Conservation (phyloP, 192 early-diverging fungal species). For the Coemansia guatemalensis region DNA sequence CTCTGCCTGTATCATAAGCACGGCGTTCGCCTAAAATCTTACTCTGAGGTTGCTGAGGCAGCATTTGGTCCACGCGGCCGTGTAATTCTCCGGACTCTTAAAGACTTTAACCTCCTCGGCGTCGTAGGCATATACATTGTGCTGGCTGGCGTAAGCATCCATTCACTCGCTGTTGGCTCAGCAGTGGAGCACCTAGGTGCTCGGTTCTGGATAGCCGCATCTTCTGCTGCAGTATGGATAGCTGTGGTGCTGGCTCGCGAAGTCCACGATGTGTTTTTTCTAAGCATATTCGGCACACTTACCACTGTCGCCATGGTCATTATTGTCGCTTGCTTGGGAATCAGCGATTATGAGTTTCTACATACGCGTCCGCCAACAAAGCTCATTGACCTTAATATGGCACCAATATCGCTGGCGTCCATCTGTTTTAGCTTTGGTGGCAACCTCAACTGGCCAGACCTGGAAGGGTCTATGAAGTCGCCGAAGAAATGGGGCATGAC, state of each 20-base stretch:
- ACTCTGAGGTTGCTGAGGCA: constrained; percentile 66
- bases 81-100: constrained; percentile 51
- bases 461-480: constrained; percentile 77
- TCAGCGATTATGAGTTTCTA: constrained; percentile 25
- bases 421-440: constrained; percentile 83
- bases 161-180: constrained; percentile 53
- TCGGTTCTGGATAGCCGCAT: constrained; percentile 66
- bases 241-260: constrained; percentile 75
- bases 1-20: constrained; percentile 71
- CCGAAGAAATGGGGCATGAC: constrained; percentile 71
- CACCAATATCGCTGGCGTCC: constrained; percentile 77
- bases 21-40: constrained; percentile 58
- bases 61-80: constrained; percentile 71
- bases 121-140: constrained; percentile 71
- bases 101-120: constrained; percentile 69
- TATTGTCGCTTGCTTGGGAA: constrained; percentile 60
- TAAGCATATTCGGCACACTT: constrained; percentile 73
- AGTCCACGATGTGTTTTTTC: constrained; percentile 76
- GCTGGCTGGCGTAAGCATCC: constrained; percentile 70
- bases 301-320: constrained; percentile 70
- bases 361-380: constrained; percentile 32
- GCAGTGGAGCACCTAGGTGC: constrained; percentile 45
- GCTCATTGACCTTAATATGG: constrained; percentile 33
- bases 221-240: constrained; percentile 59
- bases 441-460: constrained; percentile 81